A percentile compares a stretch with the other conserved stretches of the same genome.
phyloP scores from a whole-genome alignment of 2,329 filamentous ascomycete species.

The Fusarium irregulare region DNA sequence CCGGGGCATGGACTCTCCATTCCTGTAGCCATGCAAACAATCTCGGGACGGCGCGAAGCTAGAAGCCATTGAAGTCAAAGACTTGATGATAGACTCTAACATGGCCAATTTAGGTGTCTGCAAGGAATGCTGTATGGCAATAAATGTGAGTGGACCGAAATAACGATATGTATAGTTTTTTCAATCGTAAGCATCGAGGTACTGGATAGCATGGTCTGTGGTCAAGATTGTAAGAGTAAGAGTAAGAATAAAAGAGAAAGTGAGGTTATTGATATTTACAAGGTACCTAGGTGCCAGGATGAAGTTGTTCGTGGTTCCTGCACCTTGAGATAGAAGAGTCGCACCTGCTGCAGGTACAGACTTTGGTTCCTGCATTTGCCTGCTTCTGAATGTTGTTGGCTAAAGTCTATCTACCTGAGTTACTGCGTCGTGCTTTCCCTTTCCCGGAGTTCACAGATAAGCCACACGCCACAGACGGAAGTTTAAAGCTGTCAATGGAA shows the following conservation, averaged over 20 bases:
- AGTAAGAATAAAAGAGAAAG: not conserved
- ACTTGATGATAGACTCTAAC: not conserved
- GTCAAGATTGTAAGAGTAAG: not conserved
- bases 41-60: constrained; percentile 24
- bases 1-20: not conserved
- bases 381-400: not conserved
- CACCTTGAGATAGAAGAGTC: not conserved
- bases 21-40: constrained; percentile 1
- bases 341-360: constrained; percentile 15
- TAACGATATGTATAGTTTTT: not conserved
- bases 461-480: constrained; percentile 22
- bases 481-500: constrained; percentile 25
- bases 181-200: not conserved
- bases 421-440: constrained; percentile 17
- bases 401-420: not conserved
- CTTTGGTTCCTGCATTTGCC: constrained; percentile 21
- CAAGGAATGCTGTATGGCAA: constrained; percentile 32
- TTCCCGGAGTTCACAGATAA: constrained; percentile 27
- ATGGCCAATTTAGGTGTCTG: constrained; percentile 9
- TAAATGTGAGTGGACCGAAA: not conserved
- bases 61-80: constrained; percentile 27
- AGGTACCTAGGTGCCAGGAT: not conserved
- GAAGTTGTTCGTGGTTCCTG: not conserved
- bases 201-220: not conserved
- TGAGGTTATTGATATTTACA: not conserved